Evolutionary conservation across 2,329 filamentous ascomycete species (phyloP), one percentile per base, ranked within the genome.

Genomic region (Arthroderma uncinatum): DNA sequence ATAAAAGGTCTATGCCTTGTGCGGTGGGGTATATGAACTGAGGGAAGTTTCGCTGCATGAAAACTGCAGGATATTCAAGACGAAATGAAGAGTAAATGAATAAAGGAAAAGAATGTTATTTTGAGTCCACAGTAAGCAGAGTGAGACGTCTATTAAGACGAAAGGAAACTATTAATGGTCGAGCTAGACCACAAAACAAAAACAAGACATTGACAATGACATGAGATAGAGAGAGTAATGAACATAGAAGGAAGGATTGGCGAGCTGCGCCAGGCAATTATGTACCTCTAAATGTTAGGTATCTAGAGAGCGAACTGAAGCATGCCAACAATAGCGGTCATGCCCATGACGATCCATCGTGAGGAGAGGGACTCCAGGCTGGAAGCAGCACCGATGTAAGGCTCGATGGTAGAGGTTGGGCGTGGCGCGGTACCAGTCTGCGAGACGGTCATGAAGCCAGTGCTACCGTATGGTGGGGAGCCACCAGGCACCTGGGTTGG

Each of bases 321-420:
- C 16, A 55, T 12, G 12, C 33, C 53, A 23, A 55, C 37, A 19
- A 55, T 21, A 28, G 39, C 37, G 12, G 53, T 55, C 7, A 39
- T 28, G 25, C n/a, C 37, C 36, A 39, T 44, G 23, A 44, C n/a
- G 16, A 55, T 14, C 53, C 53, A 44, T 33, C 25, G 33, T 3
- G 36, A 42, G 10, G 37, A 33, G 25, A 55, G 12, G 16, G 19
- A 7, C 36, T 39, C 50, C 12, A 39, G 30, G 50, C 16, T n/a
- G 4, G 62, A 60, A 25, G 60, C 63, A 44, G 54, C 56, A 19
- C 62, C 60, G 36, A 25, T 53, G 53, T 59, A 63, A 21, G 44
- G 53, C 16, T 53, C 33, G 36, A 50, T 58, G 12, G 59, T 58
- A 2, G 47, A 28, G 2, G 55, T 56, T 47, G 60, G 55, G 47